Percentiles rank a stretch among this genome's conserved stretches.
Evolutionary conservation across 495 filamentous ascomycete species (phyloP).

Genomic region (Staphylotrichum longicolle): DNA sequence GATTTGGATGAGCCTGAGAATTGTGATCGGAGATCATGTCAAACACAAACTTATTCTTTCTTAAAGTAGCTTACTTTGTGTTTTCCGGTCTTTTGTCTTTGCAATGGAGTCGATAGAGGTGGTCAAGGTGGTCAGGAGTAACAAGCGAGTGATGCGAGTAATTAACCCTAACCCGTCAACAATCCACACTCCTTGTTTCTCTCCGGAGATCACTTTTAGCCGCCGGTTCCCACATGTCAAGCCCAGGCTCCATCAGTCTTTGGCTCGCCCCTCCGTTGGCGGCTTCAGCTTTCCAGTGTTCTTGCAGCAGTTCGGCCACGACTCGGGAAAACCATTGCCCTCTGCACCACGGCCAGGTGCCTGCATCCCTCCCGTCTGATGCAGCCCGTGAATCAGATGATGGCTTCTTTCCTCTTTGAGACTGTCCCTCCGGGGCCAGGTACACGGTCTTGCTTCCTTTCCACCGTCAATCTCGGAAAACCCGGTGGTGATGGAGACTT

Average conservation of each 20-base stretch:
- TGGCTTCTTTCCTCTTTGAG: conserved; percentile 2
- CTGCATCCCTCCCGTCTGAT: neutral
- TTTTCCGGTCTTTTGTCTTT: too few species aligned
- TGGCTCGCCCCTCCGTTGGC: neutral
- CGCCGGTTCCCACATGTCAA: neutral
- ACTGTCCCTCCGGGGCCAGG: neutral
- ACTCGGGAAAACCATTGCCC: conserved; percentile 18
- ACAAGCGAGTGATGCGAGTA: too few species aligned
- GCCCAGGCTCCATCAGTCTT: neutral
- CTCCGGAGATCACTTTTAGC: neutral
- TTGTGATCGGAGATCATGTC: too few species aligned
- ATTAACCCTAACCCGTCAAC: neutral
- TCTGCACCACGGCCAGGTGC: neutral
- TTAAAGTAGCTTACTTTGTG: too few species aligned
- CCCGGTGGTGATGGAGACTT: neutral
- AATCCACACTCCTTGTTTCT: neutral
- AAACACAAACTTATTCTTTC: too few species aligned
- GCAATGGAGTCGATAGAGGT: too few species aligned
- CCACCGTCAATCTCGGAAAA: neutral
- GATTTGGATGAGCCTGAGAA: too few species aligned
- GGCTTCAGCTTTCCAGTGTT: neutral
- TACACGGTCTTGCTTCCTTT: neutral
- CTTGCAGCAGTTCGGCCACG: too few species aligned
- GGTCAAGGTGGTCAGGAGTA: too few species aligned
- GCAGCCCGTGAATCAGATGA: neutral